phyloP scores from a whole-genome alignment of 345 rosid species.

The Bruguiera sexangula region DNA sequence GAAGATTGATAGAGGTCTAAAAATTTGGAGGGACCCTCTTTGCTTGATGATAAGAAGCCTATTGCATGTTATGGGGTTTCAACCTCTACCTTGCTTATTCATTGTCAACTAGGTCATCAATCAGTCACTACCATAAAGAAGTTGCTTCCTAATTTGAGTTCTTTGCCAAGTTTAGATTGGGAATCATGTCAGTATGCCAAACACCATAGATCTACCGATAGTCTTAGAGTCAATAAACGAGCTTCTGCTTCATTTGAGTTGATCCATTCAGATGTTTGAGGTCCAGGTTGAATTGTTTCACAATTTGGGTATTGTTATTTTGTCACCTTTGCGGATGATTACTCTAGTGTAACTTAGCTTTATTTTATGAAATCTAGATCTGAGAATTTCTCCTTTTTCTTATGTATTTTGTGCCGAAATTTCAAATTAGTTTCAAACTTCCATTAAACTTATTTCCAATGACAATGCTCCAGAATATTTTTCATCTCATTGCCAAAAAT shows the following conservation, averaged over 20 bases:
- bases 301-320: neutral
- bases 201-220: neutral
- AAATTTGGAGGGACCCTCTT: neutral
- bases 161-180: neutral
- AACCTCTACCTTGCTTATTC: neutral
- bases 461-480: neutral
- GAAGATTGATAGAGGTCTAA: neutral
- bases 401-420: neutral
- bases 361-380: neutral
- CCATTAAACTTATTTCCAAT: neutral
- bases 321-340: neutral
- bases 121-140: neutral
- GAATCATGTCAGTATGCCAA: slow-evolving; percentile 1
- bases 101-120: neutral
- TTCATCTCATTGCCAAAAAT: neutral
- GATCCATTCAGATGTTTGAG: neutral
- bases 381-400: neutral
- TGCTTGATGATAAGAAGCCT: neutral
- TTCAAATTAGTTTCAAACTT: neutral
- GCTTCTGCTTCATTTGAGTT: neutral
- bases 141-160: neutral
- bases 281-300: neutral
- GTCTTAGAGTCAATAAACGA: neutral
- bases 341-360: neutral
- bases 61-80: neutral